Percentiles rank a stretch among this genome's conserved stretches.
Conservation (phyloP, 306 rosid genomes). For the Corylus avellana region DNA sequence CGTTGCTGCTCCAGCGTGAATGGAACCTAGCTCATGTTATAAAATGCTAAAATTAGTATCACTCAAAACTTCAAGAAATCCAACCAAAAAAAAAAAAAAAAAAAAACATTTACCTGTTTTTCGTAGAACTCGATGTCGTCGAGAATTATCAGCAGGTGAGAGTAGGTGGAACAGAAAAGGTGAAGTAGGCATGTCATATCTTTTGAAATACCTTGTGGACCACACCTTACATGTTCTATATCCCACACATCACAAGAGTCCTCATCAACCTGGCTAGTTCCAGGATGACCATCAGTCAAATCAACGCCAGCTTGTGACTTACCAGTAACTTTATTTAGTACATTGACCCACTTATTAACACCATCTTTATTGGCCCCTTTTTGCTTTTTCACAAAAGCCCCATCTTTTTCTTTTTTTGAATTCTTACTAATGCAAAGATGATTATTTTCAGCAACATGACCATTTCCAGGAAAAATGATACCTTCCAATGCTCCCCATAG, state of each 20-base stretch:
- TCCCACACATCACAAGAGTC: slow-evolving; percentile 76
- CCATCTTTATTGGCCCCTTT: slow-evolving; percentile 61
- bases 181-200: slow-evolving; percentile 72
- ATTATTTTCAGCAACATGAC: slow-evolving; percentile 31
- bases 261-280: slow-evolving; percentile 45
- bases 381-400: slow-evolving; percentile 47
- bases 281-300: slow-evolving; percentile 41
- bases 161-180: slow-evolving; percentile 89
- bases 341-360: slow-evolving; percentile 71
- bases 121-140: slow-evolving; percentile 98
- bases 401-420: slow-evolving; percentile 39
- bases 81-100: slow-evolving; percentile 12
- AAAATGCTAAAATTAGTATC: slow-evolving; percentile 33
- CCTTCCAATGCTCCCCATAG: slow-evolving; percentile 77
- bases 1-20: slow-evolving; percentile 89
- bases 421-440: slow-evolving; percentile 31
- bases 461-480: slow-evolving; percentile 54
- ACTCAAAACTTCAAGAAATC: slow-evolving; percentile 11
- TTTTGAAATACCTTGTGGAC: slow-evolving; percentile 81
- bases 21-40: slow-evolving; percentile 65
- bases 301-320: slow-evolving; percentile 57
- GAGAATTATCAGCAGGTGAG: slow-evolving; percentile 90
- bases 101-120: slow-evolving; percentile 64
- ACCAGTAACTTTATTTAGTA: slow-evolving; percentile 72
- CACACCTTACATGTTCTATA: slow-evolving; percentile 66